Base-by-base conservation (phyloP, 2,329 filamentous ascomycete genomes). In the Fusarium brachygibbosum region DNA sequence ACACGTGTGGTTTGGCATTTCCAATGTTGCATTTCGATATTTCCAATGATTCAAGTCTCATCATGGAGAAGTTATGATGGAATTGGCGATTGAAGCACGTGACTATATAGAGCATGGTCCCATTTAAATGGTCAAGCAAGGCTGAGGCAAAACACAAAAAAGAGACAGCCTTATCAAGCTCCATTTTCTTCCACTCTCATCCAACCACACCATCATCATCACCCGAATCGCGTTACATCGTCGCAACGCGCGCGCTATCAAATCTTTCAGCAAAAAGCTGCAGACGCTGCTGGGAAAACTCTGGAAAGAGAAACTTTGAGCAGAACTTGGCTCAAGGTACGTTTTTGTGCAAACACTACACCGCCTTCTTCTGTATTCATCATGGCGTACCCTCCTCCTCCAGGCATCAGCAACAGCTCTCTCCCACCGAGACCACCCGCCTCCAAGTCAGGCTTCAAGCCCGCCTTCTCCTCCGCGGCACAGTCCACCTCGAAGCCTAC, bases 321-420 rank as follows among this genome's bases (percentile, higher is more conserved):
- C 79, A 75, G 63, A 75, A 76, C 49, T 75, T 69, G 77, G 82
- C 82, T 84, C 82, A 83, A 86, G 85, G 85, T 86, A 86, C 84
- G 84, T 81, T 71, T 60, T 64, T 59, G 67, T 63, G 77, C 65
- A 72, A 68, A 72, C 58, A 74, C 67, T 48, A 64, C 48, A 60
- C 64, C 68, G 68, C 68, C 49, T 71, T 50, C 69, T 68, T 57
- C 46, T 75, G 81, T 85, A 82, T 89, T 89, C 87, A 90, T 89
- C 87, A 95, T 95, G 93, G 91, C 92, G 82, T 93, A 93, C 87
- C 91, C 92, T 82, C 91, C 90, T 78, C 91, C 91, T 91, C 91
- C 93, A 93, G 92, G 92, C 75, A 80, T 82, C 75, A 79, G 70
- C 76, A 80, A 79, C 73, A 71, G 37, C 75, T 79, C 78, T 73